Percentiles rank a stretch among this genome's conserved stretches.
Conservation (phyloP, 192 early-diverging fungal genomes). For the Thoreauomyces humboldtii region DNA sequence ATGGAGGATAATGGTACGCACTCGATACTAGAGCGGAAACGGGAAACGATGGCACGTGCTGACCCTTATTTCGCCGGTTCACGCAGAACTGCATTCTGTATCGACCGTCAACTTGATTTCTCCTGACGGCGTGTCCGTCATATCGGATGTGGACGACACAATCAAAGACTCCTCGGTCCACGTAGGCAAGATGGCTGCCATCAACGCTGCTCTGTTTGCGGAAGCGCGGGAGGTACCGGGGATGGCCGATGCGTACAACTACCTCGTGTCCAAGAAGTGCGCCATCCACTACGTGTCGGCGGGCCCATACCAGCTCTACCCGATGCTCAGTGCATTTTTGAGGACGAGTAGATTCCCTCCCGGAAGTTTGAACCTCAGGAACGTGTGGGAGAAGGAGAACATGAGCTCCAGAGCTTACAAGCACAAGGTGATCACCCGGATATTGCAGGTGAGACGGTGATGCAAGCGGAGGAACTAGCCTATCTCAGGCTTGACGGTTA, state of each 20-base stretch:
- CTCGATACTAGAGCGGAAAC: too few species aligned
- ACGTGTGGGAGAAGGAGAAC: slow-evolving; percentile 35
- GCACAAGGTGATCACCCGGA: slow-evolving; percentile 51
- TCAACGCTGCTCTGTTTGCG: slow-evolving; percentile 63
- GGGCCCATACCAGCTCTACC: slow-evolving; percentile 78
- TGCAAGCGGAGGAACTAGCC: too few species aligned
- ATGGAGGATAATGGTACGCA: too few species aligned
- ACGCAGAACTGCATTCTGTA: slow-evolving; percentile 32
- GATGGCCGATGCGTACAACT: slow-evolving; percentile 74
- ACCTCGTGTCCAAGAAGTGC: slow-evolving; percentile 41
- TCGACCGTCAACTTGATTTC: slow-evolving; percentile 62
- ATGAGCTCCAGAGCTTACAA: slow-evolving; percentile 35
- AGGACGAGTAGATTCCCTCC: slow-evolving; percentile 68
- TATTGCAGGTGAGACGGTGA: slow-evolving; percentile 55
- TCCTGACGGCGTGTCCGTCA: slow-evolving; percentile 69
- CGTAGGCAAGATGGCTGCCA: slow-evolving; percentile 61
- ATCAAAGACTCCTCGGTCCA: slow-evolving; percentile 81
- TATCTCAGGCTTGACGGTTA: too few species aligned
- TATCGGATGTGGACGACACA: slow-evolving; percentile 86
- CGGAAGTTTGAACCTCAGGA: slow-evolving; percentile 65
- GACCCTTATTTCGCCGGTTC: too few species aligned
- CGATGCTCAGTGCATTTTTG: slow-evolving; percentile 68
- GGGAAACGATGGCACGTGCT: too few species aligned
- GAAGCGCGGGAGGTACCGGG: slow-evolving; percentile 69
- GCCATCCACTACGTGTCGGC: slow-evolving; percentile 87